Evolutionary conservation across 1,284 basidiomycete species (phyloP), one percentile per base, ranked within the genome.

Genomic region (Fomitopsis pinicola): DNA sequence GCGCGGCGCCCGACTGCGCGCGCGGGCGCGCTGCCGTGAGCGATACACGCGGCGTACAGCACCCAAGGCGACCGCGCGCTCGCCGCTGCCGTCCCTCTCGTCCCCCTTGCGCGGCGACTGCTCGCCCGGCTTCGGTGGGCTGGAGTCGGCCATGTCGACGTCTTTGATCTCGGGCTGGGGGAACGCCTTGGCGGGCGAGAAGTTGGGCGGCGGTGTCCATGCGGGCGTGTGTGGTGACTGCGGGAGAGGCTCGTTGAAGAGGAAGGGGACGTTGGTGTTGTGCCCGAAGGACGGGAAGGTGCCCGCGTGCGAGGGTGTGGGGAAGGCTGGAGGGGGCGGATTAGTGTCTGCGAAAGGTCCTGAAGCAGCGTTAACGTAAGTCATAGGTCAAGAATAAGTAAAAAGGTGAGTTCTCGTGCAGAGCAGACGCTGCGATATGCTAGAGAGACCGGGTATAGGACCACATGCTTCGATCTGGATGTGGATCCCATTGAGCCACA

Each of bases 61-160:
- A n/a, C 91, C 91, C 2, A 80, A 76, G 8, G 91, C 88, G 57
- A 91, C 76, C 12, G 75, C 72, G 45, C 76, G 70, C 40, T 66
- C 70, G 9, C 75, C 77, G 26, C 75, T 17, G 55, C 61, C 14
- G 36, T 72, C 72, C 62, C 77, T 75, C 45, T 64, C 62, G 35
- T 78, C 77, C 7, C 80, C 81, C 22, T 65, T 64, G 35, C 59
- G 64, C 5, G 62, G 64, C 15, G 63, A 60, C 26, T 48, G 40
- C 17, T 55, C 36, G 15, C 44, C 26, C 9, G 68, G 67, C 63
- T 79, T 82, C 10, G 78, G 77, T n/a, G 89, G 88, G 68, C 85
- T 89, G 14, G 76, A 73, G 59, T 91, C 90, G 7, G 79, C 75
- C 89, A 92, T 92, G 68, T 88, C 86, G 17, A 92, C 78, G 70